Evolutionary conservation across 2,329 filamentous ascomycete species (phyloP).

Genomic region (Penicillium fuscoglaucum): DNA sequence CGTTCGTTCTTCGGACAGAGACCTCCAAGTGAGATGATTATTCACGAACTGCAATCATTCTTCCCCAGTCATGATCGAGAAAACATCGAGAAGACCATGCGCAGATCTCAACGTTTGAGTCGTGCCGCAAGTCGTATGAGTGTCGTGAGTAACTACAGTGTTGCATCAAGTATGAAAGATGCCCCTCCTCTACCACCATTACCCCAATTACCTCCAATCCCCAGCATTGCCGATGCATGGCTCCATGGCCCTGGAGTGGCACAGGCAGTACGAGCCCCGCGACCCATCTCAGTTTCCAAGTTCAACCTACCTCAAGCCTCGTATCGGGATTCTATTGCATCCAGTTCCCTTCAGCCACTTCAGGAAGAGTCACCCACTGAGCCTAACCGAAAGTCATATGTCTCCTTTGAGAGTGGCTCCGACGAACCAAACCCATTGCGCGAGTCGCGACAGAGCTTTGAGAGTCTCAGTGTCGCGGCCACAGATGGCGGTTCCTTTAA

Average conservation of each 20-base stretch:
- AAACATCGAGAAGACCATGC: conserved; percentile 92
- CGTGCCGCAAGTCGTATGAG: conserved; percentile 90
- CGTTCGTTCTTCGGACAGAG: conserved; percentile 81
- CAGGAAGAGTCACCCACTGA: conserved; percentile 87
- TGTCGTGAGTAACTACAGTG: conserved; percentile 89
- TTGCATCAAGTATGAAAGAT: conserved; percentile 87
- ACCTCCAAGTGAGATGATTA: conserved; percentile 95
- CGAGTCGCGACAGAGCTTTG: conserved; percentile 75
- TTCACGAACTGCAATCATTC: conserved; percentile 92
- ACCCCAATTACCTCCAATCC: conserved; percentile 63
- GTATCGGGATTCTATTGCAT: conserved; percentile 85
- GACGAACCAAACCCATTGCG: conserved; percentile 77
- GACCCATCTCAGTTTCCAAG: conserved; percentile 62
- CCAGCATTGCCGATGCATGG: conserved; percentile 94
- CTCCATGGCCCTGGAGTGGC: conserved; percentile 57
- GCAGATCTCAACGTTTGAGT: conserved; percentile 86
- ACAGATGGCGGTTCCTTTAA: conserved; percentile 72
- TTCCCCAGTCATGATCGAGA: conserved; percentile 94
- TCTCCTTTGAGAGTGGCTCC: conserved; percentile 63
- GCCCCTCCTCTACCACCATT: conserved; percentile 58
- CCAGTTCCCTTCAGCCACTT: conserved; percentile 82
- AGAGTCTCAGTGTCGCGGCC: conserved; percentile 67
- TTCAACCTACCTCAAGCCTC: conserved; percentile 60
- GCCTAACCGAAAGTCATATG: conserved; percentile 90
- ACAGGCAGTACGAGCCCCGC: conserved; percentile 51